These are phyloP conservation scores for Aquilaria sinensis DNA, from an alignment of 345 rosid genomes.

Conservation along the genomic window DNA sequence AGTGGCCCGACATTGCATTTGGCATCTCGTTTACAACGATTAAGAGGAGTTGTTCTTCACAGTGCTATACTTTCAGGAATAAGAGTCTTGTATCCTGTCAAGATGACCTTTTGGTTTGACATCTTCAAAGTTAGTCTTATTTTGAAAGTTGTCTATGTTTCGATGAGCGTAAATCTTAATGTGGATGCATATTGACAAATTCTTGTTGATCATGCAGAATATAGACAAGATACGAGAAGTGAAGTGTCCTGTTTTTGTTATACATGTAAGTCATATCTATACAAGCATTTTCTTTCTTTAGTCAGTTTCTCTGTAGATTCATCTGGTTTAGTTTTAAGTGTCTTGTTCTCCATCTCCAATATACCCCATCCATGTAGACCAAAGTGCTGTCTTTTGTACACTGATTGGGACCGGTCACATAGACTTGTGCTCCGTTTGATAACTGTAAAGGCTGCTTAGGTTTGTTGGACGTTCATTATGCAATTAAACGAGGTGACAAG, in stretches of 20 bases:
- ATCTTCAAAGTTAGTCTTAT: conserved; percentile 61
- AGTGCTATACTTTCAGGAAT: conserved; percentile 95
- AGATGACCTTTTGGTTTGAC: conserved; percentile 94
- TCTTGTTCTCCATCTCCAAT: too few relatives aligned
- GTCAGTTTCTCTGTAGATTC: not conserved
- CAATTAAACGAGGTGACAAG: too few relatives aligned
- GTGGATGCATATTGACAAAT: conserved; percentile 4
- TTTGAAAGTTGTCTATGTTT: not conserved
- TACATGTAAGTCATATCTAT: conserved; percentile 62
- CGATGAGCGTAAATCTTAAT: not conserved
- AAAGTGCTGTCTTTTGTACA: too few relatives aligned
- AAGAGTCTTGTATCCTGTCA: conserved; percentile 90
- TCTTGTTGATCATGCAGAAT: conserved; percentile 52
- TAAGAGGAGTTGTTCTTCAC: conserved; percentile 91
- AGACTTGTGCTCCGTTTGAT: too few relatives aligned
- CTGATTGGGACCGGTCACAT: too few relatives aligned
- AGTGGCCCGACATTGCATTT: conserved; percentile 93
- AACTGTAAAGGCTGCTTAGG: too few relatives aligned
- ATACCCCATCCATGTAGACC: too few relatives aligned
- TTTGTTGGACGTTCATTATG: too few relatives aligned
- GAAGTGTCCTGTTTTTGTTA: conserved; percentile 81
- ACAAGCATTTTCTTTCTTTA: not conserved
- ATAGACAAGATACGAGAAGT: conserved; percentile 94
- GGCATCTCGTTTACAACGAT: conserved; percentile 57
- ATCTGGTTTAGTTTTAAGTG: too few relatives aligned